Conservation (phyloP, 176 grass and related monocot species). For the Cenchrus americanus region DNA sequence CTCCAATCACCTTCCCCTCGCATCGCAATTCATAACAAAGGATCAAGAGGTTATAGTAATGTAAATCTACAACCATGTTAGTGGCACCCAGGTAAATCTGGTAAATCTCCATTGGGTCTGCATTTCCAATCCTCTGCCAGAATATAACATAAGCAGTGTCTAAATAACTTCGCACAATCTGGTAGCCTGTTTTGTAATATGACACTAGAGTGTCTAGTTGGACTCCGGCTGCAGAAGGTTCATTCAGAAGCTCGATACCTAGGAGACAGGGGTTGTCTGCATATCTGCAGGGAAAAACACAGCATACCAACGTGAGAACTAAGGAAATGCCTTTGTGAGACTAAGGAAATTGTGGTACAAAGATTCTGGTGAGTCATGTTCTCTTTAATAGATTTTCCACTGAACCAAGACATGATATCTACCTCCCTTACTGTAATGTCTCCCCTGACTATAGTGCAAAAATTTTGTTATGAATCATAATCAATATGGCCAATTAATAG, state of each 20-base stretch:
- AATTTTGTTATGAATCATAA: too few species aligned
- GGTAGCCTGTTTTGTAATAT: conserved; percentile 81
- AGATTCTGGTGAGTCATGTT: neutral
- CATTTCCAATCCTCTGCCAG: conserved; percentile 89
- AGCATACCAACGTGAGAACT: conserved; percentile 6
- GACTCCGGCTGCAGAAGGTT: conserved; percentile 71
- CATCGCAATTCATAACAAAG: too few species aligned
- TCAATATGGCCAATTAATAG: too few species aligned
- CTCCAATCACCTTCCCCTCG: too few species aligned
- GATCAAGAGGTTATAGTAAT: conserved; percentile 95
- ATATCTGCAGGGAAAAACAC: conserved; percentile 61
- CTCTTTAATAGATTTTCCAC: neutral
- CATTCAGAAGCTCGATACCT: conserved; percentile 88
- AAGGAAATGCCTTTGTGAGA: conserved; percentile 12
- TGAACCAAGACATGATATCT: neutral
- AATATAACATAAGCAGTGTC: conserved; percentile 77
- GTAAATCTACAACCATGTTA: conserved; percentile 79
- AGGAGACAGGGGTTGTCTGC: conserved; percentile 62
- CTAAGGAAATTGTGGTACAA: neutral
- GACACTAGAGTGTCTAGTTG: conserved; percentile 62
- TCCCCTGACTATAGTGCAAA: neutral
- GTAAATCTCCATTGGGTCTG: conserved; percentile 85
- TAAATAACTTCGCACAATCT: conserved; percentile 78
- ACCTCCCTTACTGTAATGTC: neutral
- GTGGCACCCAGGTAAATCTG: conserved; percentile 64